Percentiles rank a stretch among this genome's conserved stretches.
phyloP scores from a whole-genome alignment of 768 basidiomycete genomes.

The Mycena indigotica region DNA sequence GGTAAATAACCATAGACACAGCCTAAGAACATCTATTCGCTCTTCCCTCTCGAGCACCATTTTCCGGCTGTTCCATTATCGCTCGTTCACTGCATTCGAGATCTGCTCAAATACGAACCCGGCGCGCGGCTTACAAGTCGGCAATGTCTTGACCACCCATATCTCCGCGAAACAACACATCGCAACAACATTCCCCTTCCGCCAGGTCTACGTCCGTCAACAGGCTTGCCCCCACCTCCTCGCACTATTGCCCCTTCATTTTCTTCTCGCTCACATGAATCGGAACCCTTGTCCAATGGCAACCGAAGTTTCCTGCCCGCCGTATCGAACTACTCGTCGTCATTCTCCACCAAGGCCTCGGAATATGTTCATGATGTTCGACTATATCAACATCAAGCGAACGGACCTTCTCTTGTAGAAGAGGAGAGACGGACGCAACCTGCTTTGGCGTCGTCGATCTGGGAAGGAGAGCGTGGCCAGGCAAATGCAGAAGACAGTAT shows the following conservation, averaged over 20 bases:
- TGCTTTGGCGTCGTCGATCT: constrained; percentile 29
- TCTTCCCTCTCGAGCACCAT: constrained; percentile 59
- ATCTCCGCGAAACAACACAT: constrained; percentile 78
- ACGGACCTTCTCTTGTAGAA: constrained; percentile 29
- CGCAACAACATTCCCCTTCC: constrained; percentile 69
- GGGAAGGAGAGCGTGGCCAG: constrained; percentile 23
- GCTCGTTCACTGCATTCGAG: constrained; percentile 88
- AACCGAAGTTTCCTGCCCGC: constrained; percentile 13
- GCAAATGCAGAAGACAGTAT: constrained; percentile 56
- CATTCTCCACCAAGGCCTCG: constrained; percentile 33
- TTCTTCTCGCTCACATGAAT: constrained; percentile 14
- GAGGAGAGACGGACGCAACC: constrained; percentile 31
- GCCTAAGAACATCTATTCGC: constrained; percentile 66
- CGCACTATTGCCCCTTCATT: constrained; percentile 18
- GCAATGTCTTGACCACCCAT: constrained; percentile 86
- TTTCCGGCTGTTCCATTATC: constrained; percentile 68
- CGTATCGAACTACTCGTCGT: constrained; percentile 29
- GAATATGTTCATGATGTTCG: constrained; percentile 37
- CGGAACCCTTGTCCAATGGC: constrained; percentile 16
- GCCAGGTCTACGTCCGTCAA: constrained; percentile 47
- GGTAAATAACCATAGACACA: constrained; percentile 46
- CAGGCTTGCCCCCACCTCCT: too few relatives aligned
- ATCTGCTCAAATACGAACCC: constrained; percentile 92
- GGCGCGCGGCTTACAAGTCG: constrained; percentile 80
- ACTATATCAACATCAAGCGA: constrained; percentile 36